Conservation (phyloP, 495 filamentous ascomycete species). For the Tuber borchii region DNA sequence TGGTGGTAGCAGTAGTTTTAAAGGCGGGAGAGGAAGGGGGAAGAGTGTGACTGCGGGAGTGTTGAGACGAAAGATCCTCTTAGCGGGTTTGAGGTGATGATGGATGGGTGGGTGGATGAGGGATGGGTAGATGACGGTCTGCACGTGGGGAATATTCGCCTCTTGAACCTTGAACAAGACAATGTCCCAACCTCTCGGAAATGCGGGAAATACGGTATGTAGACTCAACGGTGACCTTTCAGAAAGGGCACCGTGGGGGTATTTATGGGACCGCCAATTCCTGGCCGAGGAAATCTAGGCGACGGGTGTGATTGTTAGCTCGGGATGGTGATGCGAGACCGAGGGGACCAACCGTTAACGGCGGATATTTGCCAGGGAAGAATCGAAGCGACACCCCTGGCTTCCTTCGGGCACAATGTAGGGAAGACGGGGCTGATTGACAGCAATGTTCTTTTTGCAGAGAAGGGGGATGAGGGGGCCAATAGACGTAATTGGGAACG, state of each 20-base stretch:
- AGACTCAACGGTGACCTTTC: constrained; percentile 38
- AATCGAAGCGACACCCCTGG: constrained; percentile 40
- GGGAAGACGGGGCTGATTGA: constrained; percentile 38
- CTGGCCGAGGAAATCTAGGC: constrained; percentile 40
- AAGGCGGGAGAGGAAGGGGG: constrained; percentile 3
- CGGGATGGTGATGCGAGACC: constrained; percentile 41
- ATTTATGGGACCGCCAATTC: constrained; percentile 41
- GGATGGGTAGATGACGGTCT: constrained; percentile 1
- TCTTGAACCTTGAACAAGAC: constrained; percentile 32
- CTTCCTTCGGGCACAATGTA: constrained; percentile 28
- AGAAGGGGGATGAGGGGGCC: constrained; percentile 2
- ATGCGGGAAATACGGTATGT: constrained; percentile 31
- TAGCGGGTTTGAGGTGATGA: constrained; percentile 26
- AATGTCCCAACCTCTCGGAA: constrained; percentile 33
- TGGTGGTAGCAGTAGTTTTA: constrained; percentile 3
- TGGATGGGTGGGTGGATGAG: constrained; percentile 6
- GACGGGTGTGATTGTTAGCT: constrained; percentile 38
- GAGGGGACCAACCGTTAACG: constrained; percentile 42
- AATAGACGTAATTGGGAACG: constrained; percentile 30
- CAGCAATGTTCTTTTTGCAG: constrained; percentile 29
- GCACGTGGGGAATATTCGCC: constrained; percentile 31
- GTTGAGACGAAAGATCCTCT: constrained; percentile 33
- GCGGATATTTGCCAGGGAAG: constrained; percentile 41
- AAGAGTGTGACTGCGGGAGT: constrained; percentile 18
- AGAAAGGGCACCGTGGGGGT: constrained; percentile 40